Base-by-base conservation (phyloP, 495 filamentous ascomycete genomes). In the Apodospora peruviana region DNA sequence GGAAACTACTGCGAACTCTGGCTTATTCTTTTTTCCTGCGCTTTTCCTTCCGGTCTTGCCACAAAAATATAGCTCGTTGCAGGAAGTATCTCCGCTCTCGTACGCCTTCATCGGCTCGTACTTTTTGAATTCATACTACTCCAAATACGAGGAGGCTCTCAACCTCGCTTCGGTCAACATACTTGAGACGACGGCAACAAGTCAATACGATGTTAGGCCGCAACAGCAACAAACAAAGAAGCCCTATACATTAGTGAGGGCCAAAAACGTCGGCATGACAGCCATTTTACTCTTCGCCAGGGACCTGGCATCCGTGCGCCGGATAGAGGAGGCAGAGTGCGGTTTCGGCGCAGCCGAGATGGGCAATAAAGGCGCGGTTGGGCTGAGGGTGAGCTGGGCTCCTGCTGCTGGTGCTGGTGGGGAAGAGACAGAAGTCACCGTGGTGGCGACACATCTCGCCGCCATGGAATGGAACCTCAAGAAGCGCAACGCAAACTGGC, bases 331-430 rank as follows among this genome's bases (percentile, higher is more conserved):
- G 11, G 87, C 83, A 2, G 87, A 84, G 22, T 83, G 89, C 2
- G 90, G 93, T 2, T 80, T 95, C 29, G 93, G 93, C 2, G 42
- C 90, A 2, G 80, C 80, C 45, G 83, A 87, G 25, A 93, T 96
- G 88, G 91, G 90, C 4, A 96, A 96, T 59, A 98, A 98, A 61
- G 93, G 91, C 20, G 90, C 89, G 7, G 88, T 93, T 5, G 93
- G 87, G 0, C 73, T 91, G 24, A 72, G 88, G 25, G 60, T 95
- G 43, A 76, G 75, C 2, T 85, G 62, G 43, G 47, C 40, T 19
- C n/a, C n/a, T n/a, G 45, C 48, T 17, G 52, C 52, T 9, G 44
- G 42, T 40, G 54, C 23, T 44, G 43, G 35, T 18, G 2, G 18
- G 4, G 40, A 49, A 19, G 44, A 21, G 10, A 71, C 81, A 1